phyloP scores from a whole-genome alignment of 176 grass and related monocot genomes.

The Triticum dicoccoides region DNA sequence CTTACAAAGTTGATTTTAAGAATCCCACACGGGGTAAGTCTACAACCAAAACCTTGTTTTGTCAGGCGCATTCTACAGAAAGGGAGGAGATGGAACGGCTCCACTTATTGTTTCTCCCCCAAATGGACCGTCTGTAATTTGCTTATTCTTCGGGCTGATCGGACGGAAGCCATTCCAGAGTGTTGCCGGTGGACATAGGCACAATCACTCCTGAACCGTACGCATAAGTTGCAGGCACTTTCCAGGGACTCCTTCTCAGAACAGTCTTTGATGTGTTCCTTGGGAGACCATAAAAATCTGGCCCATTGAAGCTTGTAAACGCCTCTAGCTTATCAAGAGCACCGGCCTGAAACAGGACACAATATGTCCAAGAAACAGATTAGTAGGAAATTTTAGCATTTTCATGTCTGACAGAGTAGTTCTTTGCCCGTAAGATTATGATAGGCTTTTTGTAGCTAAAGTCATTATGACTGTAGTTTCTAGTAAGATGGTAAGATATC shows the following conservation, averaged over 20 bases:
- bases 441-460: neutral
- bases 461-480: neutral
- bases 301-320: constrained; percentile 94
- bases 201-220: constrained; percentile 67
- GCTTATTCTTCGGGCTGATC: constrained; percentile 37
- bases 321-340: constrained; percentile 84
- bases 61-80: neutral
- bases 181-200: constrained; percentile 71
- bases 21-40: neutral
- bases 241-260: constrained; percentile 70
- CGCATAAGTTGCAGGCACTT: constrained; percentile 63
- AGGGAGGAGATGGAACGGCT: neutral
- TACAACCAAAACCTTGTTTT: neutral
- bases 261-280: constrained; percentile 69
- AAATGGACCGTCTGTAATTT: neutral
- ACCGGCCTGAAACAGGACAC: constrained; percentile 56
- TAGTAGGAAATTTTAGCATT: neutral
- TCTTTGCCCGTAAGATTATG: neutral
- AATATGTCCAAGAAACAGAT: neutral
- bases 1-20: neutral
- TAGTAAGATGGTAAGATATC: neutral
- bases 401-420: neutral
- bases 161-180: constrained; percentile 64
- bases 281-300: constrained; percentile 94
- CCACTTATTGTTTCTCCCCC: neutral